Evolutionary conservation across 2,329 filamentous ascomycete genomes (phyloP).

Genomic region (Monilinia aucupariae): DNA sequence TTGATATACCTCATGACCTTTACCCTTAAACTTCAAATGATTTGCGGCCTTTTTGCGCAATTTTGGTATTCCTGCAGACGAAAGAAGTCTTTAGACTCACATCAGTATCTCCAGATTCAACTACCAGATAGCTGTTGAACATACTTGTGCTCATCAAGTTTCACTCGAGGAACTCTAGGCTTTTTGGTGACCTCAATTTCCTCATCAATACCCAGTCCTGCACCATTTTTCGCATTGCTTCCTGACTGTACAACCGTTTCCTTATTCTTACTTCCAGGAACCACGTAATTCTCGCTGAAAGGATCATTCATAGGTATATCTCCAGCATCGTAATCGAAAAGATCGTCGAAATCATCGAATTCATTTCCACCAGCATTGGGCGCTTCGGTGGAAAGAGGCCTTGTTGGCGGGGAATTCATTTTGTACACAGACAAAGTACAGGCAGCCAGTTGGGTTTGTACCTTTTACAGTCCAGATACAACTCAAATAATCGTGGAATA

Average conservation of each 20-base stretch:
- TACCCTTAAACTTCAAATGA: slow-evolving; percentile 77
- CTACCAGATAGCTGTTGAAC: slow-evolving; percentile 8
- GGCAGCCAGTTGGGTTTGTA: background rate
- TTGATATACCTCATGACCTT: slow-evolving; percentile 75
- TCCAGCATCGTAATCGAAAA: slow-evolving; percentile 72
- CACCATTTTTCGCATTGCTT: slow-evolving; percentile 42
- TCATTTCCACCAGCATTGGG: slow-evolving; percentile 40
- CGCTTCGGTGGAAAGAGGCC: slow-evolving; percentile 26
- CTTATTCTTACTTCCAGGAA: slow-evolving; percentile 22
- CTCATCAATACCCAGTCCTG: slow-evolving; percentile 72
- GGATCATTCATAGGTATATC: slow-evolving; percentile 25
- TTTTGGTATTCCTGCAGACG: slow-evolving; percentile 75
- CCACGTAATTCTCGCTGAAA: slow-evolving; percentile 28
- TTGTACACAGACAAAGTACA: background rate
- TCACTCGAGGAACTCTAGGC: slow-evolving; percentile 70
- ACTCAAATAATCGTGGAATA: background rate
- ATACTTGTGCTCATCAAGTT: slow-evolving; percentile 77
- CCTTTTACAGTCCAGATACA: background rate
- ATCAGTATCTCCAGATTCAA: slow-evolving; percentile 20
- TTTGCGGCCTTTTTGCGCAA: slow-evolving; percentile 65
- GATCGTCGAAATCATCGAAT: slow-evolving; percentile 47
- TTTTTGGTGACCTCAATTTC: slow-evolving; percentile 72
- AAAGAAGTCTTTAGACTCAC: slow-evolving; percentile 62
- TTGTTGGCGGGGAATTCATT: slow-evolving; percentile 3
- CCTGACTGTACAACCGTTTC: slow-evolving; percentile 42